These are phyloP conservation scores for Dryas octopetala DNA, from an alignment of 306 rosid species.

Conservation along the genomic window DNA sequence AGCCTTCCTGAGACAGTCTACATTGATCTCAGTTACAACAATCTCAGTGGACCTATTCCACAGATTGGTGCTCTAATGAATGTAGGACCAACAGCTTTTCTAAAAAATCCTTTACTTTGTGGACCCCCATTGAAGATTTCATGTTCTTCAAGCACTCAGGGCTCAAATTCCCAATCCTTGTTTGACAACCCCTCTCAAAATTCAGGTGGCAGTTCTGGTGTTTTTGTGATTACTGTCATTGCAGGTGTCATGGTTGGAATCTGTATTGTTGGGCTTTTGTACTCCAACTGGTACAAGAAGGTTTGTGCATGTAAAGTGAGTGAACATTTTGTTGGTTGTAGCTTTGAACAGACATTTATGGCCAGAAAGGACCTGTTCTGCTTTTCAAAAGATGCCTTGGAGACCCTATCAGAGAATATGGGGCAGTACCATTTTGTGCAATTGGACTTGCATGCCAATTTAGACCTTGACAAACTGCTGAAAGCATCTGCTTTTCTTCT, in stretches of 20 bases:
- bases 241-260: slow-evolving; percentile 75
- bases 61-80: slow-evolving; percentile 85
- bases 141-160: slow-evolving; percentile 51
- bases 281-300: slow-evolving; percentile 81
- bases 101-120: slow-evolving; percentile 81
- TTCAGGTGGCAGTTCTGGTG: slow-evolving; percentile 29
- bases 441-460: slow-evolving; percentile 59
- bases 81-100: slow-evolving; percentile 95
- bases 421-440: slow-evolving; percentile 84
- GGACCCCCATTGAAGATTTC: slow-evolving; percentile 83
- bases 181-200: slow-evolving; percentile 49
- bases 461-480: slow-evolving; percentile 91
- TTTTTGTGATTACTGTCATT: slow-evolving; percentile 54
- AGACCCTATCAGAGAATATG: slow-evolving; percentile 56
- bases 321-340: slow-evolving; percentile 24
- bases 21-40: slow-evolving; percentile 76
- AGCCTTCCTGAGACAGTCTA: slow-evolving; percentile 90
- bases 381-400: slow-evolving; percentile 67
- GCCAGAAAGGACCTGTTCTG: slow-evolving; percentile 63
- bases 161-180: slow-evolving; percentile 49
- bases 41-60: slow-evolving; percentile 81
- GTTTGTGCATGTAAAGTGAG: slow-evolving; percentile 48
- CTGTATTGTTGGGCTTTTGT: slow-evolving; percentile 71
- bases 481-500: slow-evolving; percentile 95
- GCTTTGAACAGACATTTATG: slow-evolving; percentile 44